Evolutionary conservation across 2,329 filamentous ascomycete genomes (phyloP).

Genomic region (Zasmidium cellare): DNA sequence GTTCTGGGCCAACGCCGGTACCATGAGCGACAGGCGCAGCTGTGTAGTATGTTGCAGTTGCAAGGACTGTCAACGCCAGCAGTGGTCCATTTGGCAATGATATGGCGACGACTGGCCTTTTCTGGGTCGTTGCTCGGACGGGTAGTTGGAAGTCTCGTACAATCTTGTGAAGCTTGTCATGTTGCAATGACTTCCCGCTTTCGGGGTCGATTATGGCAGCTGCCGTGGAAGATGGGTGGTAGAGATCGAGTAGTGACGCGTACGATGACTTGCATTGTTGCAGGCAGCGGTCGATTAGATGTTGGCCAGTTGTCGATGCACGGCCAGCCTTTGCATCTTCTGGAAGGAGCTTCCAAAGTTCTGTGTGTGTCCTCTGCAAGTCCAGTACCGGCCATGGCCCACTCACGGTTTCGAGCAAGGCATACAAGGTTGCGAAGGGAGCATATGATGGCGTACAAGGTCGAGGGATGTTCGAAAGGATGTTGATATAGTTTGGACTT

Average conservation of each 20-base stretch:
- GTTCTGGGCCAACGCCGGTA: slow-evolving; percentile 46
- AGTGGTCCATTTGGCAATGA: slow-evolving; percentile 56
- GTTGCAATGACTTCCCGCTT: slow-evolving; percentile 25
- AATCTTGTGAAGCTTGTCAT: slow-evolving; percentile 27
- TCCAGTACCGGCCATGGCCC: slow-evolving; percentile 33
- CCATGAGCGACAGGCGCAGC: slow-evolving; percentile 55
- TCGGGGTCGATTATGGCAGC: slow-evolving; percentile 34
- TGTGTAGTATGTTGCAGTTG: slow-evolving; percentile 52
- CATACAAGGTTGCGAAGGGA: slow-evolving; percentile 28
- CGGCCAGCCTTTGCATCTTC: slow-evolving; percentile 37
- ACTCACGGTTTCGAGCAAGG: slow-evolving; percentile 22
- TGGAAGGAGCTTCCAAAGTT: slow-evolving; percentile 40
- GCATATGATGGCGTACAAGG: slow-evolving; percentile 22
- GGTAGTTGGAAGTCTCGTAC: slow-evolving; percentile 32
- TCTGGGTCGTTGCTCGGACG: slow-evolving; percentile 9
- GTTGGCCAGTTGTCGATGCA: slow-evolving; percentile 13
- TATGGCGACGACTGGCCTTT: slow-evolving; percentile 51
- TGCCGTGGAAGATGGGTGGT: slow-evolving; percentile 23
- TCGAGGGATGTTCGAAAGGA: slow-evolving; percentile 24
- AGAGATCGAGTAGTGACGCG: slow-evolving; percentile 29
- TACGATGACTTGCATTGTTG: slow-evolving; percentile 32
- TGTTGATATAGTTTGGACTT: slow-evolving; percentile 1
- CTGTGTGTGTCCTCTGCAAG: slow-evolving; percentile 36
- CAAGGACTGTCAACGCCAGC: slow-evolving; percentile 52
- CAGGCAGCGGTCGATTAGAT: slow-evolving; percentile 22